Evolutionary conservation across 2,329 filamentous ascomycete species (phyloP).

Genomic region (Penicillium palitans): DNA sequence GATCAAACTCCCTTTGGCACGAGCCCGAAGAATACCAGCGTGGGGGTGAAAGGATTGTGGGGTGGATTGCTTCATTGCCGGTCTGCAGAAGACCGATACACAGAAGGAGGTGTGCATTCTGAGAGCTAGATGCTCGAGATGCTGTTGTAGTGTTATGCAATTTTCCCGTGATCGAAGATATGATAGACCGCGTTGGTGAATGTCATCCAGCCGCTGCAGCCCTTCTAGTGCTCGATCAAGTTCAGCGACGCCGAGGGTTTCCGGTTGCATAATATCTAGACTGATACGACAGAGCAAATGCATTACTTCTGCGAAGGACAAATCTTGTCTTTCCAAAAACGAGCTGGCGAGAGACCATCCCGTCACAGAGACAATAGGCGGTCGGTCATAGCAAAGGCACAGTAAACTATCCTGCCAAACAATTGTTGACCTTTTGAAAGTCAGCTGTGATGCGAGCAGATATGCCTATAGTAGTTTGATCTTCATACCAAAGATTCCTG

Average conservation of each 20-base stretch:
- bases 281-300: conserved; percentile 29
- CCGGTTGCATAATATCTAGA: conserved; percentile 46
- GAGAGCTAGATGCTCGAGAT: conserved; percentile 57
- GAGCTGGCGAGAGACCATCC: conserved; percentile 25
- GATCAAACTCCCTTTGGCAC: conserved; percentile 29
- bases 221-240: conserved; percentile 29
- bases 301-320: conserved; percentile 31
- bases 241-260: conserved; percentile 30
- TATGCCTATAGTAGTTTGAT: neutral
- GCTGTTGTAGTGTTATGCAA: conserved; percentile 43
- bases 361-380: conserved; percentile 29
- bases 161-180: conserved; percentile 50
- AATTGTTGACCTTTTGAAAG: conserved; percentile 30
- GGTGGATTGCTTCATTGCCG: conserved; percentile 49
- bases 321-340: neutral
- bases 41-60: conserved; percentile 6
- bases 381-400: conserved; percentile 37
- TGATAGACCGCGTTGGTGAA: conserved; percentile 49
- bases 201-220: conserved; percentile 47
- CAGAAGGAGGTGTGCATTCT: conserved; percentile 54
- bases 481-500: conserved; percentile 26
- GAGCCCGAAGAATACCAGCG: conserved; percentile 18
- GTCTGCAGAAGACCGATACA: conserved; percentile 56
- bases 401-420: conserved; percentile 41
- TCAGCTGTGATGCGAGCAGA: neutral